phyloP scores from a whole-genome alignment of 2,329 filamentous ascomycete genomes.

The Penicillium sp. region DNA sequence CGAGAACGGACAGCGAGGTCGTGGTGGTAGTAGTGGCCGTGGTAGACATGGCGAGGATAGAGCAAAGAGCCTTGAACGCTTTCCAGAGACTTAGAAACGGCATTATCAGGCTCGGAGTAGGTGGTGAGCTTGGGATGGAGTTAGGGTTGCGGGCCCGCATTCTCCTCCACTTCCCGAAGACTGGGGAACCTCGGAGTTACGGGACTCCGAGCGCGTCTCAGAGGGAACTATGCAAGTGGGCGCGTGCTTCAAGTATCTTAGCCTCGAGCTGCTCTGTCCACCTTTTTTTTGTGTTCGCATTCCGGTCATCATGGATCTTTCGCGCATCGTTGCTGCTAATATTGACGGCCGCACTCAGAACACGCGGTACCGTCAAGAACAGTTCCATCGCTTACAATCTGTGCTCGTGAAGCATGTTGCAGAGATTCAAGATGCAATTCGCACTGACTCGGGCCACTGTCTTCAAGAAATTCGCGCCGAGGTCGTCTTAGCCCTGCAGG shows the following conservation, averaged over 20 bases:
- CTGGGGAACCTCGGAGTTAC: neutral
- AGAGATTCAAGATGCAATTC: conserved; percentile 33
- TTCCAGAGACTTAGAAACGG: neutral
- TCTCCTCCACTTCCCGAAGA: conserved; percentile 28
- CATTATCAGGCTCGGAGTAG: neutral
- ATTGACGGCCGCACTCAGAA: conserved; percentile 42
- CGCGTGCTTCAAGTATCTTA: conserved; percentile 6
- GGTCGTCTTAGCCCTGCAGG: conserved; percentile 26
- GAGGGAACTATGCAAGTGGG: neutral
- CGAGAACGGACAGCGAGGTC: conserved; percentile 21
- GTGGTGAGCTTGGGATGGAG: neutral
- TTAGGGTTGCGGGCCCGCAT: conserved; percentile 1
- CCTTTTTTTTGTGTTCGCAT: neutral
- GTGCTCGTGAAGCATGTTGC: conserved; percentile 28
- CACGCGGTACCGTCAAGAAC: conserved; percentile 39
- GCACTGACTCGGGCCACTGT: conserved; percentile 29
- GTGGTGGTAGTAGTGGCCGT: conserved; percentile 13
- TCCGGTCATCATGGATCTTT: conserved; percentile 17
- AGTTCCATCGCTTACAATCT: conserved; percentile 40
- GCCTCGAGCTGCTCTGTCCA: neutral
- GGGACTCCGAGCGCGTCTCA: no score
- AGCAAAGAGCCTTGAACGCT: neutral
- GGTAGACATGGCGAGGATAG: conserved; percentile 23
- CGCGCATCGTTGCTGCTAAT: conserved; percentile 33
- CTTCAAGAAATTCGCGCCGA: conserved; percentile 35